Evolutionary conservation across 495 filamentous ascomycete species (phyloP).

Genomic region (Podospora conica): DNA sequence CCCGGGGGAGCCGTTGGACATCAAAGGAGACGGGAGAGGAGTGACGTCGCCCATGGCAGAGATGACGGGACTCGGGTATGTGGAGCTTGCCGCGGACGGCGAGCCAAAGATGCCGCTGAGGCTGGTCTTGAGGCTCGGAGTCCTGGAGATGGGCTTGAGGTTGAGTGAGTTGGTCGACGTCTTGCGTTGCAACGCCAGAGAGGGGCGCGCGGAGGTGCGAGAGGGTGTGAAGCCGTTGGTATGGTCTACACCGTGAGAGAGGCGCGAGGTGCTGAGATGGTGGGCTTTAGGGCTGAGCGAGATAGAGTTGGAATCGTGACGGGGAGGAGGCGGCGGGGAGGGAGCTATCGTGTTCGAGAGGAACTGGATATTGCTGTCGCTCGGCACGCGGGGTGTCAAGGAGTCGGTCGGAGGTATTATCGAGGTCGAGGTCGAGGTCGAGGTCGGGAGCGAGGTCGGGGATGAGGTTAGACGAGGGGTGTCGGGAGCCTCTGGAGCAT

Average conservation of each 20-base stretch:
- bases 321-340: conserved; percentile 21
- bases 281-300: conserved; percentile 17
- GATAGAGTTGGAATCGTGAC: conserved; percentile 5
- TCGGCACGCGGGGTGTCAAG: conserved; percentile 13
- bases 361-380: conserved; percentile 23
- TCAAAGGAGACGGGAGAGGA: conserved; percentile 82
- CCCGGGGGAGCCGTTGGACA: conserved; percentile 64
- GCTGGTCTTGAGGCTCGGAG: conserved; percentile 42
- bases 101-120: conserved; percentile 29
- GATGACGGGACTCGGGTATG: conserved; percentile 56
- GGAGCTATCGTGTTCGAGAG: conserved; percentile 31
- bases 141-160: conserved; percentile 39
- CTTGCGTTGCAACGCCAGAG: conserved; percentile 30
- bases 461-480: conserved; percentile 9
- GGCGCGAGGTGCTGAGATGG: conserved; percentile 21
- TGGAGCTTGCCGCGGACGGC: conserved; percentile 37
- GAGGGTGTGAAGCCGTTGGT: conserved; percentile 20
- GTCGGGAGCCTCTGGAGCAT: not conserved
- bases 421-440: conserved; percentile 11
- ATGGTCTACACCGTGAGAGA: conserved; percentile 22
- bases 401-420: conserved; percentile 3
- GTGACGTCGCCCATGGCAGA: conserved; percentile 85
- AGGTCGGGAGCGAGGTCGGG: conserved; percentile 8
- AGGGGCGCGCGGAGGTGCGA: conserved; percentile 24
- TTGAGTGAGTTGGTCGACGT: conserved; percentile 37